phyloP scores from a whole-genome alignment of 163 green algal species.

The Chlorella variabilis region DNA sequence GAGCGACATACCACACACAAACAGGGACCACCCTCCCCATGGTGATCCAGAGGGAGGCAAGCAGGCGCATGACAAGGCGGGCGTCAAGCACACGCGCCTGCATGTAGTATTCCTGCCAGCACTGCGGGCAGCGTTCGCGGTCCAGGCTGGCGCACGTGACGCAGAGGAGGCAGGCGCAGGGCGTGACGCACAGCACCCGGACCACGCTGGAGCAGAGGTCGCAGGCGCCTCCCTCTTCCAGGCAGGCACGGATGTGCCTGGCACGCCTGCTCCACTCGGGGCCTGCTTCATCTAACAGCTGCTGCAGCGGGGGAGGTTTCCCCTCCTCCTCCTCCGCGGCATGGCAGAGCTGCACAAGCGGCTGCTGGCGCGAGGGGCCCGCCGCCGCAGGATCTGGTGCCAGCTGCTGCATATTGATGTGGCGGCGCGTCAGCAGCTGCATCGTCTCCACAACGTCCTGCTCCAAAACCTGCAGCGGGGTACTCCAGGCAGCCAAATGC shows the following conservation, averaged over 20 bases:
- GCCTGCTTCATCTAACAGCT: constrained; percentile 10
- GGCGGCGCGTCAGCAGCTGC: constrained; percentile 65
- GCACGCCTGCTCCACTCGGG: background rate
- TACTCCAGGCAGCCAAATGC: too few species aligned
- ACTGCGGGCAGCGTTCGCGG: constrained; percentile 21
- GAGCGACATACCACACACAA: too few species aligned
- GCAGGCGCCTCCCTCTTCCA: constrained; percentile 59
- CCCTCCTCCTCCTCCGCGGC: background rate
- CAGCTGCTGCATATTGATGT: background rate
- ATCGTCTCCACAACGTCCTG: constrained; percentile 85
- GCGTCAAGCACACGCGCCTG: too few species aligned
- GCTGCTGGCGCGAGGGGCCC: background rate
- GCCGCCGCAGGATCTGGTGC: background rate
- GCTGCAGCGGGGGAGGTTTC: background rate
- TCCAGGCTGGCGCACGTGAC: constrained; percentile 70
- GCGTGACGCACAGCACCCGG: constrained; percentile 80
- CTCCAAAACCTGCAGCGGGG: constrained; percentile 56
- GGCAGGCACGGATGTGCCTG: background rate
- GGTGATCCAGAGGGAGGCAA: too few species aligned
- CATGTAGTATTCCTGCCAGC: constrained; percentile 18
- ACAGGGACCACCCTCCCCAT: too few species aligned
- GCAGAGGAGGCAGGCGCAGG: constrained; percentile 91
- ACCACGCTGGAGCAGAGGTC: constrained; percentile 58
- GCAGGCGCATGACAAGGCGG: too few species aligned
- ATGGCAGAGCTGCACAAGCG: background rate